These are phyloP conservation scores for Atkinsonella texensis DNA, from an alignment of 2,329 filamentous ascomycete species.

Conservation along the genomic window DNA sequence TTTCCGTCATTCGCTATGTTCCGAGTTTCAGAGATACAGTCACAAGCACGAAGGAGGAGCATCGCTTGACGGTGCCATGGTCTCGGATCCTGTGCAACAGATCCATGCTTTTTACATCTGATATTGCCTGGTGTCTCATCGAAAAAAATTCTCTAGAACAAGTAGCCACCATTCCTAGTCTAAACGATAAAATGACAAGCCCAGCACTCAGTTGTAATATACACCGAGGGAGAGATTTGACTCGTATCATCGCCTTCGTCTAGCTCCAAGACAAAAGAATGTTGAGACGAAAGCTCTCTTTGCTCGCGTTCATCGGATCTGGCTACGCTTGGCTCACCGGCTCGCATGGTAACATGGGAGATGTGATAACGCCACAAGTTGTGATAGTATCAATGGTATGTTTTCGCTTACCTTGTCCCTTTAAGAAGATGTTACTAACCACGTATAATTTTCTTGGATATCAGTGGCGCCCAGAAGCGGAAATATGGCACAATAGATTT, in stretches of 20 bases:
- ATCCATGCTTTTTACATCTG: background rate
- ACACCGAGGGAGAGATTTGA: background rate
- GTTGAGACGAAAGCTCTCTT: background rate
- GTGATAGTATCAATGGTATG: conserved; percentile 47
- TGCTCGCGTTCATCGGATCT: background rate
- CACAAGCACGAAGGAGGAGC: background rate
- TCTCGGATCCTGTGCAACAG: background rate
- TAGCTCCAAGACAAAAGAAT: background rate
- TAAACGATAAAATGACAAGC: background rate
- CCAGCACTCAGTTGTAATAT: background rate
- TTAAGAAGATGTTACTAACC: background rate
- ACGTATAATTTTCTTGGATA: background rate
- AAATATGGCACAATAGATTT: conserved; percentile 47
- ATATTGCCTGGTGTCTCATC: background rate
- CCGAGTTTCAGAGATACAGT: background rate
- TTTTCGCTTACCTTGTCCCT: conserved; percentile 7
- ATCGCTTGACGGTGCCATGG: background rate
- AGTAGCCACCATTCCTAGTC: background rate
- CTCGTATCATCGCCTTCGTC: background rate
- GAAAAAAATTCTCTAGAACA: background rate
- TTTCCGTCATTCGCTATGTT: background rate
- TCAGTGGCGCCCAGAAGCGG: conserved; percentile 51
- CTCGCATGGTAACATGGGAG: background rate
- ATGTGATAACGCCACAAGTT: conserved; percentile 2
- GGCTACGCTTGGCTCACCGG: background rate